A percentile compares a stretch with the other conserved stretches of the same genome.
Conservation (phyloP, 139 green algal genomes). For the Yamagishiella unicocca region DNA sequence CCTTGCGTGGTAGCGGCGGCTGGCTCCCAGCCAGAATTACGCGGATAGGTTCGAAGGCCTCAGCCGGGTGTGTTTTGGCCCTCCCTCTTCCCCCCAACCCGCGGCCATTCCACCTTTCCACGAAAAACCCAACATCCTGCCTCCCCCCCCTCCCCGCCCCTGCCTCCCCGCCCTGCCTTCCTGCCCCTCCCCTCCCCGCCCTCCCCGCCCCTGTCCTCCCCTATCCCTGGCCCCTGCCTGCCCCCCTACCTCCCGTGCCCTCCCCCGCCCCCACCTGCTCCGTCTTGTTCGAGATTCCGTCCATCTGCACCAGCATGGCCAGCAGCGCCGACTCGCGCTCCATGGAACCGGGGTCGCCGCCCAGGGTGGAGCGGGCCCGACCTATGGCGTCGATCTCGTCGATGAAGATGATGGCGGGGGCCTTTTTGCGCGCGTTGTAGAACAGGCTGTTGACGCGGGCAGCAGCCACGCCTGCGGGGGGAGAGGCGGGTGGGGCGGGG, state of each 20-base stretch:
- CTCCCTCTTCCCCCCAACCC: too few relatives aligned
- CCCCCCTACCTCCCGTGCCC: not conserved
- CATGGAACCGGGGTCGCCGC: slow-evolving; percentile 92
- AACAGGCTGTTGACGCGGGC: slow-evolving; percentile 74
- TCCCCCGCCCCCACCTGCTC: slow-evolving; percentile 52
- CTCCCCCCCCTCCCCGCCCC: too few relatives aligned
- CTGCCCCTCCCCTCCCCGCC: not conserved
- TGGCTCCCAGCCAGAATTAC: too few relatives aligned
- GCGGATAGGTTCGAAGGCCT: too few relatives aligned
- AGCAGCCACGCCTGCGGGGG: slow-evolving; percentile 64
- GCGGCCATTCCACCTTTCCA: too few relatives aligned
- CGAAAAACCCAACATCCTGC: too few relatives aligned
- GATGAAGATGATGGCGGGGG: slow-evolving; percentile 98
- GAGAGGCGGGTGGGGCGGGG: not conserved
- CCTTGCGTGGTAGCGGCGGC: too few relatives aligned
- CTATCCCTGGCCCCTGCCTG: not conserved
- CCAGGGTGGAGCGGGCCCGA: slow-evolving; percentile 73
- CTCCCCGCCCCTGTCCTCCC: not conserved
- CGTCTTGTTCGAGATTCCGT: slow-evolving; percentile 69
- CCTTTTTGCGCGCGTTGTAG: slow-evolving; percentile 80
- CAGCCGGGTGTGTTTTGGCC: too few relatives aligned
- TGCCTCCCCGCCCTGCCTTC: not conserved
- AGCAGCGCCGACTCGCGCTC: slow-evolving; percentile 99
- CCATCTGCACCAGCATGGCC: slow-evolving; percentile 97
- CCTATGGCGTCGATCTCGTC: slow-evolving; percentile 97